Base-by-base conservation (phyloP, 352 stramenopile genomes). In the Phytophthora sp. region DNA sequence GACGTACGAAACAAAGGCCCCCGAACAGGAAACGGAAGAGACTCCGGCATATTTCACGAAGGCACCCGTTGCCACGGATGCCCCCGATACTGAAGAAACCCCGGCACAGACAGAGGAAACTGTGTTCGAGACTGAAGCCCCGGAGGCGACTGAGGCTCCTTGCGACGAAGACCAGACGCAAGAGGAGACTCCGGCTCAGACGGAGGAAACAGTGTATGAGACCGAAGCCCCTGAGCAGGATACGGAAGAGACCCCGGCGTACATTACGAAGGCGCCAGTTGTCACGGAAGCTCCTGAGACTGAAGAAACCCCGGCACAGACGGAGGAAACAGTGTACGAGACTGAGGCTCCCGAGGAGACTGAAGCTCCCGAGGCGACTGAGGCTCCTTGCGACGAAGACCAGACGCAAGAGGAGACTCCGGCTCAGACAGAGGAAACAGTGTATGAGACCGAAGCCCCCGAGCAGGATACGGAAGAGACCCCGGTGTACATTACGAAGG, bases 1-100 rank as follows among this genome's bases (percentile, higher is more conserved):
- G 9, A 62, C 43, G 4, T 62, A 62, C 27, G 30, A 44, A 1
- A 60, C 52, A 10, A 43, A 60, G 42, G 20, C 27, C 21, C 39
- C 52, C 3, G 37, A n/a, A n/a, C 52, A 59, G 27, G n/a, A 2
- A 3, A 59, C n/a, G 0, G 51, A 59, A 42, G 51, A 51, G 2
- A 39, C 53, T 4, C 11, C 23, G 5, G 15, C 52, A 15, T 28
- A 17, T 12, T 7, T 17, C 9, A 30, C n/a, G 54, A 54, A 34
- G 42, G 20, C 3, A 21, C 32, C 49, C n/a, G 32, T 41, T 7
- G 30, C 23, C 17, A 41, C 32, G 11, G 32, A 49, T 15, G 34
- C 11, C 4, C 54, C 48, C 5, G 34, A n/a, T 15, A 48, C 55
- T 3, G 31, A 41, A 11, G 30, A 49, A 5, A 53, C 56, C 2